A percentile compares a stretch with the other conserved stretches of the same genome.
These are phyloP conservation scores for Torrubiellomyces zombiae DNA, from an alignment of 2,329 filamentous ascomycete genomes.

Conservation along the genomic window DNA sequence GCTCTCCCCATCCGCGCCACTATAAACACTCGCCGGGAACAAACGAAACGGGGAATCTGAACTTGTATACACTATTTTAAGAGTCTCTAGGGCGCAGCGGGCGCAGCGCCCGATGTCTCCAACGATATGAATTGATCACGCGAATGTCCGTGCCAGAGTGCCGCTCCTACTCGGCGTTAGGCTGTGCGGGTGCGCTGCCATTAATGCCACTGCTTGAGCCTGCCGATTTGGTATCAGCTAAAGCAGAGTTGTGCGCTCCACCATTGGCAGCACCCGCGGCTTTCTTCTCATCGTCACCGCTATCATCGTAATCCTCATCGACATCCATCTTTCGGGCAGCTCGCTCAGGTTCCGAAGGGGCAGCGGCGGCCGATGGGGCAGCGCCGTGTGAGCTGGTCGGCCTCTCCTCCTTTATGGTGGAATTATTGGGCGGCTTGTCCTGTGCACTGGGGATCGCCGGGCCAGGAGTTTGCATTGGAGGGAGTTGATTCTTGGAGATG, in stretches of 20 bases:
- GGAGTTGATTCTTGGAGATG: slow-evolving; percentile 35
- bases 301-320: slow-evolving; percentile 94
- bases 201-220: slow-evolving; percentile 32
- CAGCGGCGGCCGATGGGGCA: slow-evolving; percentile 30
- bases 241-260: slow-evolving; percentile 27
- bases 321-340: slow-evolving; percentile 92
- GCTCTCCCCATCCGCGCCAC: too few relatives aligned
- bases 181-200: slow-evolving; percentile 12
- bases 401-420: slow-evolving; percentile 41
- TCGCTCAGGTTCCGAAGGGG: slow-evolving; percentile 54
- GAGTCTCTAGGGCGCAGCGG: too few relatives aligned
- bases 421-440: slow-evolving; percentile 22
- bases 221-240: slow-evolving; percentile 33
- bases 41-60: too few relatives aligned
- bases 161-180: too few relatives aligned
- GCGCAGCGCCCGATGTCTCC: too few relatives aligned
- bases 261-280: slow-evolving; percentile 22
- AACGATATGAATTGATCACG: too few relatives aligned
- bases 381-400: slow-evolving; percentile 23
- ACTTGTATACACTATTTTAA: too few relatives aligned
- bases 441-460: slow-evolving; percentile 36
- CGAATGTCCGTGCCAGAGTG: too few relatives aligned
- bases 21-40: too few relatives aligned
- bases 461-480: slow-evolving; percentile 45
- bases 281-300: slow-evolving; percentile 71